Base-by-base conservation (phyloP, 768 basidiomycete genomes). In the Boletus rufocinnamomeus region DNA sequence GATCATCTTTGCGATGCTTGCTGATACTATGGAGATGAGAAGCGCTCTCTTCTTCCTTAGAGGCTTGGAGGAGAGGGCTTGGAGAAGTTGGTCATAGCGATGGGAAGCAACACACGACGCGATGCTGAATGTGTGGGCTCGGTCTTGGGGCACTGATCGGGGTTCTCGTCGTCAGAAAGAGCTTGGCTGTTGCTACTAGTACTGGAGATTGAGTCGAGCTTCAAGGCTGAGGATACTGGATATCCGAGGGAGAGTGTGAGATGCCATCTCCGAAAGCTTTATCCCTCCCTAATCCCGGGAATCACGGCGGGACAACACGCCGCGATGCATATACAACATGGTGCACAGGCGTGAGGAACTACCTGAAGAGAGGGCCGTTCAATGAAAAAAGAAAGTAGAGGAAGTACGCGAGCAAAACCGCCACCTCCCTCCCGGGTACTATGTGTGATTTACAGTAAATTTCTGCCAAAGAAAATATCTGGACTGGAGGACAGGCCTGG, bases 11-110 rank as follows among this genome's bases (percentile, higher is more conserved):
- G n/a, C n/a, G n/a, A n/a, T n/a, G n/a, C n/a, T n/a, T n/a, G n/a
- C n/a, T n/a, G n/a, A n/a, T n/a, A n/a, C n/a, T 30, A 30, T 50
- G 13, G 64, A 58, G 7, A 71, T 35, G 10, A 72, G 62, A 8
- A 71, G 59, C 10, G 69, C 69, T 32, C 51, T 64, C 43, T 54
- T 70, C 37, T 49, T 54, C 14, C 37, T 51, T 14, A 43, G 21
- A 34, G 57, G 54, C 2, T 45, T 49, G 8, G 48, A 21, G 17
- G 9, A 10, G 35, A 23, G 51, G 50, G 54, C 13, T 34, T 45
- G 7, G 57, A 30, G 25, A 32, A 6, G 23, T 19, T 2, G 17
- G 35, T 37, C 60, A 66, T 63, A 19, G 9, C 4, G 25, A 10
- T 19, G 32, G 19, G 37, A n/a, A 27, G 10, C 5, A 9, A 21